Base-by-base conservation (phyloP, 2,329 filamentous ascomycete genomes). In the Pseudogymnoascus sp. region DNA sequence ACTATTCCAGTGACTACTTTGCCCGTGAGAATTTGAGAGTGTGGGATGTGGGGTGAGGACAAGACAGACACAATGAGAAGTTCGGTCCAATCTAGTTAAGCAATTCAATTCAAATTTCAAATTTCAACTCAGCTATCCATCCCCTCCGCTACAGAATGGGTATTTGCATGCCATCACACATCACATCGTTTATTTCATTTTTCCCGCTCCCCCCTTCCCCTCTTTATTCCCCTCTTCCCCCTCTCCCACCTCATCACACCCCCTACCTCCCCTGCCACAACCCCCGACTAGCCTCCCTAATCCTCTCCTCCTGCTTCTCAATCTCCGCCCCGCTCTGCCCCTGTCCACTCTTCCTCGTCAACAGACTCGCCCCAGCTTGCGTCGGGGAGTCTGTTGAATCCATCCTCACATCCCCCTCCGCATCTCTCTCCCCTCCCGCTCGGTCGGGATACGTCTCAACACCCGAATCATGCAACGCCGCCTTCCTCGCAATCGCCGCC, bases 201-300 rank as follows among this genome's bases (percentile, higher is more conserved):
- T 21, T 13, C 10, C 11, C 21, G 11, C 21, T 3, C 11, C 13
- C 23, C 23, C 11, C 3, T 23, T 3, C 16, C 16, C 10, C 48
- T 4, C 10, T 1, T 11, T 4, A 14, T 10, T 4, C 21, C 51
- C 51, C 51, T 21, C 48, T 16, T 13, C n/a, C 45, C 45, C 45
- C 25, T 28, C 25, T 28, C 25, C n/a, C 45, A 8, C 7, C 13
- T 37, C 34, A 2, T 10, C n/a, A 7, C 43, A 7, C 48, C 6
- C 36, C 34, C 4, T 8, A 25, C 48, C 48, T 16, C 48, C 39
- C 43, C 68, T 69, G 62, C 86, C 86, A 89, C 64, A 89, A 74
- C 1, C 85, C 85, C 69, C 84, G 86, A 37, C 82, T 85, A 28
- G 85, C 86, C 74, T 88, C 84, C n/a, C 85, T 76, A 13, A 87